Conservation (phyloP, 208 protist species). For the Wallacemonas sp. region DNA sequence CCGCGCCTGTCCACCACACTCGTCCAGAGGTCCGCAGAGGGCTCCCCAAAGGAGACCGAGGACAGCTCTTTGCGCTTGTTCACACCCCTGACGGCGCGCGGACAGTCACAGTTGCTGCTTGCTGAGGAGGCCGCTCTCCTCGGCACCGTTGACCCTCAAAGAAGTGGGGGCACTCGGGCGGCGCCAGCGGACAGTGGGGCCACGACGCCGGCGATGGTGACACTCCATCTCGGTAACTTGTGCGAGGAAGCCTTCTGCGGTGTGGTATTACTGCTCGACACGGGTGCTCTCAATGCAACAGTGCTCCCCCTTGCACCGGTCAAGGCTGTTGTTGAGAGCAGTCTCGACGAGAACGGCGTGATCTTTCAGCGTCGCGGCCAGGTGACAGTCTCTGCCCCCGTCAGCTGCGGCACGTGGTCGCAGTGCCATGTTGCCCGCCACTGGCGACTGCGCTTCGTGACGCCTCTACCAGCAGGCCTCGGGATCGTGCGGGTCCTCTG, state of each 20-base stretch:
- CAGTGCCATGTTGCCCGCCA: conserved; percentile 41
- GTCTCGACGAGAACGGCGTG: conserved; percentile 41
- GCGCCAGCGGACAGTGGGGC: not conserved
- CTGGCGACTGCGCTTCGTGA: conserved; percentile 64
- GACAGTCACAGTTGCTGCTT: not conserved
- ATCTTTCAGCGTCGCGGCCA: conserved; percentile 1
- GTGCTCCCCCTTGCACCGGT: conserved; percentile 48
- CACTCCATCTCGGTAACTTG: conserved; percentile 32
- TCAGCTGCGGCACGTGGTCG: conserved; percentile 14
- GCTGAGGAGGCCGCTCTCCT: not conserved
- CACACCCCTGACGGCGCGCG: not conserved
- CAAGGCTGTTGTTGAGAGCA: conserved; percentile 47
- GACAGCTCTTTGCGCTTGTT: not conserved
- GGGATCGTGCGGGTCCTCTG: conserved; percentile 63
- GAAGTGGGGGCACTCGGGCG: not conserved
- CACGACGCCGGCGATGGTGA: conserved; percentile 14
- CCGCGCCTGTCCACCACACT: too few relatives aligned
- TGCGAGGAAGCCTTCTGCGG: conserved; percentile 34
- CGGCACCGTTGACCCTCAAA: not conserved
- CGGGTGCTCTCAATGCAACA: conserved; percentile 24
- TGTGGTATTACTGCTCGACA: conserved; percentile 57
- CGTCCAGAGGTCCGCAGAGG: too few relatives aligned
- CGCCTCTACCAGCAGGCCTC: conserved; percentile 27
- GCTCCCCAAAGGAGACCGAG: too few relatives aligned
- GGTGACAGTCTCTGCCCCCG: not conserved